These are phyloP conservation scores for Epipyxis sp. DNA, from an alignment of 108 stramenopile genomes.

Conservation along the genomic window DNA sequence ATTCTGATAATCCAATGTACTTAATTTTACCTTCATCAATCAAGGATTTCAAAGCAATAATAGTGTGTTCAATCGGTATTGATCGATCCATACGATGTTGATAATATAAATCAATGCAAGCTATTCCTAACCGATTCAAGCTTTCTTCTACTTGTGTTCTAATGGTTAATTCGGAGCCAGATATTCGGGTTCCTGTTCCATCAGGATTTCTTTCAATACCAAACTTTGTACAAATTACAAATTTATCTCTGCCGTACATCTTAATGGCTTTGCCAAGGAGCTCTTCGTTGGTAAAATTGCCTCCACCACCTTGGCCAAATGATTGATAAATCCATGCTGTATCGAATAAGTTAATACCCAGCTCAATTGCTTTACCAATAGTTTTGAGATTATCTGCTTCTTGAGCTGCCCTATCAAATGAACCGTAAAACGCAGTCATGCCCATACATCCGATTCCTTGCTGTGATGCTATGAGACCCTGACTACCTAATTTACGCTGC, in stretches of 20 bases:
- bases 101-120: constrained; percentile 51
- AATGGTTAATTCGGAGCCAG: constrained; percentile 11
- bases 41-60: constrained; percentile 32
- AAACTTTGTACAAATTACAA: constrained; percentile 22
- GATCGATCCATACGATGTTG: constrained; percentile 39
- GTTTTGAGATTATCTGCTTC: constrained; percentile 17
- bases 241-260: constrained; percentile 16
- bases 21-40: constrained; percentile 51
- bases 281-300: constrained; percentile 21
- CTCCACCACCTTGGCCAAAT: not conserved
- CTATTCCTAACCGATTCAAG: constrained; percentile 39
- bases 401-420: constrained; percentile 20
- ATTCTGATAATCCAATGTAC: constrained; percentile 47
- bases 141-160: constrained; percentile 28
- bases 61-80: constrained; percentile 31
- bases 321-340: constrained; percentile 33
- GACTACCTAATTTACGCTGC: too few relatives aligned
- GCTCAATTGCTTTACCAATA: constrained; percentile 17
- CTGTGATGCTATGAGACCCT: too few relatives aligned
- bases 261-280: constrained; percentile 21
- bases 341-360: constrained; percentile 29
- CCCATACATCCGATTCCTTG: constrained; percentile 38
- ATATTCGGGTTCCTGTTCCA: not conserved
- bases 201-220: not conserved
- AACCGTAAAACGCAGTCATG: constrained; percentile 34